Conservation (phyloP, 2,329 filamentous ascomycete genomes). For the Ascosphaera apis region DNA sequence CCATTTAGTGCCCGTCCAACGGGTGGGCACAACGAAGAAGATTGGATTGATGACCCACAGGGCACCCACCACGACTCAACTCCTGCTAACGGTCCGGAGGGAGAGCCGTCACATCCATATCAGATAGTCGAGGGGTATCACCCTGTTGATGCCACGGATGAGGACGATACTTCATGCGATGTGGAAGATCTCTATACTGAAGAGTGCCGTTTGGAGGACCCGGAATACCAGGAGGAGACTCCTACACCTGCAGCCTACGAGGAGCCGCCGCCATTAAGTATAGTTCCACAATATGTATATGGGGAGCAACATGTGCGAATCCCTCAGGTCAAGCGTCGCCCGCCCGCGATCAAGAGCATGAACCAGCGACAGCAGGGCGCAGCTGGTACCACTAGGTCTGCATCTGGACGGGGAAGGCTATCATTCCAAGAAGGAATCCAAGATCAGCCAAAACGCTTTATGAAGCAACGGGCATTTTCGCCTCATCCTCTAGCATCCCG, state of each 20-base stretch:
- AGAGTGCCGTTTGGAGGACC: neutral
- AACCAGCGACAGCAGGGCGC: neutral
- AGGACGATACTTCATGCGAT: neutral
- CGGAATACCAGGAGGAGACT: neutral
- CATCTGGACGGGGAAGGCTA: neutral
- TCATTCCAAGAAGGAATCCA: neutral
- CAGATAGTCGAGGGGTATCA: neutral
- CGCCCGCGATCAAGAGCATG: slow-evolving; percentile 3
- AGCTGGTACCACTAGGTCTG: slow-evolving; percentile 1
- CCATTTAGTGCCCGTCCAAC: neutral
- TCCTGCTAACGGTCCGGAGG: neutral
- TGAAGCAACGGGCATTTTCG: slow-evolving; percentile 2
- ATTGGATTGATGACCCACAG: neutral
- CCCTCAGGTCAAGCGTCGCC: slow-evolving; percentile 5
- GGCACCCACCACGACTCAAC: neutral
- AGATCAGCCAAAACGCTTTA: neutral
- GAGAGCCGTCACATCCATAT: neutral
- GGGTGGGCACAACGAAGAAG: neutral
- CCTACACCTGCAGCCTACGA: neutral
- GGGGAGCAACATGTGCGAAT: slow-evolving; percentile 21
- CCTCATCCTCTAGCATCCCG: slow-evolving; percentile 4
- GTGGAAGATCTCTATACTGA: neutral
- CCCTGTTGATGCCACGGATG: neutral
- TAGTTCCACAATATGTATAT: slow-evolving; percentile 22
- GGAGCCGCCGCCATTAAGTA: slow-evolving; percentile 9